Base-by-base conservation (phyloP, 805 yeast species). In the Yamadazyma phyllophila region DNA sequence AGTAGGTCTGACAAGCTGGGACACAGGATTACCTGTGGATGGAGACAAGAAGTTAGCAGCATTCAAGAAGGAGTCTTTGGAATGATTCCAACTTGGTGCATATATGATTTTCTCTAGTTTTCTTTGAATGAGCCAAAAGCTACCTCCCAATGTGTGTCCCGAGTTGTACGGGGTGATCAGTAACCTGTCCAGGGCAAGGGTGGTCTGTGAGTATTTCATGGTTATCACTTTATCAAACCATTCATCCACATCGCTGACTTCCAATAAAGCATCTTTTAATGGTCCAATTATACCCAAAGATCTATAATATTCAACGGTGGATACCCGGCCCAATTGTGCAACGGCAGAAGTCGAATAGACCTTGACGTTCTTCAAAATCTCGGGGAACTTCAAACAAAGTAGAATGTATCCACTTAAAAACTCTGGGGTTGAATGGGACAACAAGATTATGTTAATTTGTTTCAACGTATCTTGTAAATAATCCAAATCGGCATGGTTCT, bases 11-110 rank as follows among this genome's bases (percentile, higher is more conserved):
- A 78, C 57, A 26, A 91, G 69, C 34, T 78, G 76, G 0, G 87
- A 74, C n/a, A 81, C 66, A 1, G 89, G 82, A 35, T 73, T 79
- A 9, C 90, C 89, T 26, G 74, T 70, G 3, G 62, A 42, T 9
- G 61, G 36, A 3, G 63, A 55, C n/a, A 63, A 54, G 45, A 63
- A 62, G 32, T 62, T 55, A 17, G 68, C 68, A 45, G 61, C 57
- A 46, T 84, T 85, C 43, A 94, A 66, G 54, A 90, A 90, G 0
- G 88, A 77, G 59, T 92, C 98, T 52, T 82, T 82, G 1, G 97
- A 83, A 60, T 94, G 98, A 62, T 91, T 92, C 98, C 98, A 94
- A 37, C 86, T 81, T 1, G 94, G 90, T 0, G 96, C 96, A 62
- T 89, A 88, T 2, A 92, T 71, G n/a, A 91, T 69, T 51, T 84